Base-by-base conservation (phyloP, 257 asterid genomes). In the Plantago elongata region DNA sequence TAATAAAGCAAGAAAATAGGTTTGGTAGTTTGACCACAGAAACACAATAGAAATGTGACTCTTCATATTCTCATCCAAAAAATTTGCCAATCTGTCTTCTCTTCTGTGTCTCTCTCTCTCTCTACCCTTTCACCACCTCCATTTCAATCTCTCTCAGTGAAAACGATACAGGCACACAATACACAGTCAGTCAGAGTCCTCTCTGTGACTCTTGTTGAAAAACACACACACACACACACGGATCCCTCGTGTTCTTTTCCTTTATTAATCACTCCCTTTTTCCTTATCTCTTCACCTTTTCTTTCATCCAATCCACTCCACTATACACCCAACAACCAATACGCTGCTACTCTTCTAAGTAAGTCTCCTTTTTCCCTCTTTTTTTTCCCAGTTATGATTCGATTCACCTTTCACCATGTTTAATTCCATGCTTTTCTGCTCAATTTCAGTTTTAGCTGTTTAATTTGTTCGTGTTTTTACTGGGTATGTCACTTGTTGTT, bases 211-310 rank as follows among this genome's bases (percentile, higher is more conserved):
- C 62, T 38, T 38, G 62, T 57, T 38, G 27, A 51, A 51, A 18
- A 18, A 14, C 38, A n/a, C n/a, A n/a, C n/a, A n/a, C n/a, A n/a
- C n/a, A n/a, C n/a, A n/a, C n/a, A n/a, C n/a, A 58, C 63, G 63
- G 63, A 58, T 58, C 63, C 42, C 63, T 58, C 47, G 34, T 38
- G 29, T 38, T 58, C 63, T 40, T 43, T 43, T 15, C 40, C 5
- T 34, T 34, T 4, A 34, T 34, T 71, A 57, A 54, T 57, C n/a
- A n/a, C n/a, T n/a, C n/a, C n/a, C n/a, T n/a, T n/a, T n/a, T 73
- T 69, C 57, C 73, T 79, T 81, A 65, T 72, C 81, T 70, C 69
- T 43, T 64, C 74, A 77, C 76, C 27, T 75, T 78, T 62, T 66
- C 68, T 62, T 30, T 58, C 64, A 66, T 74, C 77, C 65, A 67